These are phyloP conservation scores for Solanum boliviense DNA, from an alignment of 257 asterid species.

Conservation along the genomic window DNA sequence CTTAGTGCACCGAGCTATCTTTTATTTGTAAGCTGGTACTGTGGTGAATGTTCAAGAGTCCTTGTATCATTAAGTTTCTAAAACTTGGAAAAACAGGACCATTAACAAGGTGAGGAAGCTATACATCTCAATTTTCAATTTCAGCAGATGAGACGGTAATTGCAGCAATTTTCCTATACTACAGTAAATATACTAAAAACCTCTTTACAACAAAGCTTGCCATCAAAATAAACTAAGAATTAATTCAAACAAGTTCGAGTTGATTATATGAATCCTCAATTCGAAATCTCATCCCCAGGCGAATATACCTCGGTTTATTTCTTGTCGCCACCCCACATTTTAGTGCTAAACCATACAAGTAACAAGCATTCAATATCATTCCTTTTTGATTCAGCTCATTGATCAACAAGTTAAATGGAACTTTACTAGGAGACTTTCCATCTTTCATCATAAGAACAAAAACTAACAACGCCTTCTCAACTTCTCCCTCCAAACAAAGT, in stretches of 20 bases:
- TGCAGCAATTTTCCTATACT: neutral
- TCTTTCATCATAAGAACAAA: slow-evolving; percentile 21
- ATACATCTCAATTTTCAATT: neutral
- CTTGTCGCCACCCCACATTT: slow-evolving; percentile 4
- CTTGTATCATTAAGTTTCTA: neutral
- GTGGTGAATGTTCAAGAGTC: neutral
- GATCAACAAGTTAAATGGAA: slow-evolving; percentile 33
- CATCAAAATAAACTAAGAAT: neutral
- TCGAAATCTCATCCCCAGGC: neutral
- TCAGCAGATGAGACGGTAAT: neutral
- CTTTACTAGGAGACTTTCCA: slow-evolving; percentile 16
- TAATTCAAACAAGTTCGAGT: neutral
- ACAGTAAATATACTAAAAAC: neutral
- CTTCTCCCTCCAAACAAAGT: slow-evolving; percentile 30
- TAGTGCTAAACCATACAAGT: slow-evolving; percentile 44
- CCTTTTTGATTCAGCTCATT: slow-evolving; percentile 32
- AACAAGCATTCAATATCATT: slow-evolving; percentile 23
- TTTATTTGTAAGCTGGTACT: neutral
- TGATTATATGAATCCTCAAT: neutral
- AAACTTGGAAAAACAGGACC: neutral
- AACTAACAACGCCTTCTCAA: slow-evolving; percentile 30
- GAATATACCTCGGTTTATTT: neutral
- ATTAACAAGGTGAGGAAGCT: neutral
- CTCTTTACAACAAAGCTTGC: neutral
- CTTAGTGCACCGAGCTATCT: neutral